Evolutionary conservation across 2,329 filamentous ascomycete genomes (phyloP).

Genomic region (Atkinsonella hypoxylon): DNA sequence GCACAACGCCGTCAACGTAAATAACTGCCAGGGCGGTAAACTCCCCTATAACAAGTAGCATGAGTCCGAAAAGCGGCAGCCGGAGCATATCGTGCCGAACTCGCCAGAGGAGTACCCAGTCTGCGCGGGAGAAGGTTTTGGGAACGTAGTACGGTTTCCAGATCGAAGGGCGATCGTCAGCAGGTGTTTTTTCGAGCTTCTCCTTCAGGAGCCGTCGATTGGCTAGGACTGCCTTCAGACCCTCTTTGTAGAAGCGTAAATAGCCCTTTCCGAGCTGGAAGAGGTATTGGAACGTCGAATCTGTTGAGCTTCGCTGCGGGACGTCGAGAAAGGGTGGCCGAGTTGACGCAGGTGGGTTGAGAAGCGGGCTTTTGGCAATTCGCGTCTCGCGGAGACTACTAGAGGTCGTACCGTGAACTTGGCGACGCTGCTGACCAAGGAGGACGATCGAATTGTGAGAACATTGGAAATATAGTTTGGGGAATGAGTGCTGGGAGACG

Average conservation of each 20-base stretch:
- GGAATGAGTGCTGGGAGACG: conserved; percentile 2
- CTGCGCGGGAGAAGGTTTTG: conserved; percentile 41
- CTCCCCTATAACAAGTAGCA: conserved; percentile 73
- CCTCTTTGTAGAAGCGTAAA: conserved; percentile 75
- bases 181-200: conserved; percentile 30
- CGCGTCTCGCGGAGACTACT: conserved; percentile 14
- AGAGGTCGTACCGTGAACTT: conserved; percentile 11
- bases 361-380: conserved; percentile 20
- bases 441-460: conserved; percentile 6
- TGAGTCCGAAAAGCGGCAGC: conserved; percentile 63
- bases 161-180: conserved; percentile 40
- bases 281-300: conserved; percentile 32
- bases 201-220: conserved; percentile 47
- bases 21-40: conserved; percentile 73
- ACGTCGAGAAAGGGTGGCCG: conserved; percentile 58
- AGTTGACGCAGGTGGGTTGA: conserved; percentile 65
- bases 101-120: conserved; percentile 59
- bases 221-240: conserved; percentile 59
- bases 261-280: conserved; percentile 62
- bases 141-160: conserved; percentile 22
- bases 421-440: conserved; percentile 11
- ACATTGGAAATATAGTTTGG: conserved; percentile 3
- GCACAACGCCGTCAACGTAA: conserved; percentile 57
- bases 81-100: conserved; percentile 62
- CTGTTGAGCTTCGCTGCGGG: conserved; percentile 36